These are phyloP conservation scores for Didymella exigua DNA, from an alignment of 2,329 filamentous ascomycete genomes.

Conservation along the genomic window DNA sequence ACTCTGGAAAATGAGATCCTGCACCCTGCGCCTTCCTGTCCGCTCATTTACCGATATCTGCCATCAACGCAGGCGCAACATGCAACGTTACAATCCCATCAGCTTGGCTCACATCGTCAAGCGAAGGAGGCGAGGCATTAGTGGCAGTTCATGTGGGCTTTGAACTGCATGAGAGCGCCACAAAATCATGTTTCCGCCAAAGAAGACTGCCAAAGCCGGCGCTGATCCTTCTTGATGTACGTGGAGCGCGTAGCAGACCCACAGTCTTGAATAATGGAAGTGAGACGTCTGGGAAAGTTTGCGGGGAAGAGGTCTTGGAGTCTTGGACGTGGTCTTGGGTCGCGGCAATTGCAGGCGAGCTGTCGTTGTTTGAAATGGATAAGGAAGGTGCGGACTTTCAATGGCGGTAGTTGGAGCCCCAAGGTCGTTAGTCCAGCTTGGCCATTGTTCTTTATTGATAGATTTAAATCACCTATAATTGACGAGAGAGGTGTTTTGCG, in stretches of 20 bases:
- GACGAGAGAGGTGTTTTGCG: background rate
- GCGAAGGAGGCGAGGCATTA: constrained; percentile 6
- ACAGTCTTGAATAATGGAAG: constrained; percentile 3
- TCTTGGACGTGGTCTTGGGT: constrained; percentile 22
- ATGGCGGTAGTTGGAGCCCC: background rate
- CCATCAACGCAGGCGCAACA: background rate
- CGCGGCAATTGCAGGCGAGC: constrained; percentile 13
- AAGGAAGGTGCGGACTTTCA: constrained; percentile 10
- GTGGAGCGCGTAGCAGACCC: constrained; percentile 4
- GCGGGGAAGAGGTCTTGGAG: constrained; percentile 25
- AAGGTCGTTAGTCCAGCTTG: constrained; percentile 7
- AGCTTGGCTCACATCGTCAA: constrained; percentile 12
- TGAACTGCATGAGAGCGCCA: constrained; percentile 1
- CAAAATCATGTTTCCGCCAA: constrained; percentile 9
- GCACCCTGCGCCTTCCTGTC: background rate
- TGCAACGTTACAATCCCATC: background rate
- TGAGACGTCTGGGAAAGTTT: constrained; percentile 16
- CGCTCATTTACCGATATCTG: constrained; percentile 9
- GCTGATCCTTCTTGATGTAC: constrained; percentile 9
- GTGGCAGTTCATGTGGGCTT: background rate
- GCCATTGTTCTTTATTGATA: background rate
- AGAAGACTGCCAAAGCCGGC: constrained; percentile 1
- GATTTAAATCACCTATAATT: background rate
- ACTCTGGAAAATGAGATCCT: background rate
- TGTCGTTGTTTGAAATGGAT: constrained; percentile 4